A percentile compares a stretch with the other conserved stretches of the same genome.
phyloP scores from a whole-genome alignment of 257 asterid genomes.

The Salvia splendens region DNA sequence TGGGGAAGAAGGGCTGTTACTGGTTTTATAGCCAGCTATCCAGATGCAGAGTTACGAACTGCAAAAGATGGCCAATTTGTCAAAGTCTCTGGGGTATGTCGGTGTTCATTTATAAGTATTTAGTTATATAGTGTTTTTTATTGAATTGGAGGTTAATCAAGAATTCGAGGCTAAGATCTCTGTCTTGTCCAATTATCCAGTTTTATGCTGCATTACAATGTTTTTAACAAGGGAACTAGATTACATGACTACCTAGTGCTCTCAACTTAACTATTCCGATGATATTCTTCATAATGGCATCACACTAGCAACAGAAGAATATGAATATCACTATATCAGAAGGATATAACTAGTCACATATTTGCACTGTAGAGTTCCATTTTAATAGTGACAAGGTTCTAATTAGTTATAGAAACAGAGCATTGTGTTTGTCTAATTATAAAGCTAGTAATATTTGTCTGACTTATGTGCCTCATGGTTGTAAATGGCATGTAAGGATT shows the following conservation, averaged over 20 bases:
- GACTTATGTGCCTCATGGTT: not conserved
- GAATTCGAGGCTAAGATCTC: slow-evolving; percentile 1
- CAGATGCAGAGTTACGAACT: slow-evolving; percentile 55
- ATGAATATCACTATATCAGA: not conserved
- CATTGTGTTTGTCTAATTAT: not conserved
- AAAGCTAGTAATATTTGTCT: not conserved
- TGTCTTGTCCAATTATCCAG: not conserved
- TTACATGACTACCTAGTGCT: slow-evolving; percentile 5
- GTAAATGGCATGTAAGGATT: not conserved
- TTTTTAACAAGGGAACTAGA: slow-evolving; percentile 11
- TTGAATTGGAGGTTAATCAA: too few species aligned
- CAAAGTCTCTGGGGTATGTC: slow-evolving; percentile 62
- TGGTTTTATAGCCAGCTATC: slow-evolving; percentile 52
- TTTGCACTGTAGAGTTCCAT: slow-evolving; percentile 4
- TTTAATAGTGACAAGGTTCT: not conserved
- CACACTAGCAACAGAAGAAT: not conserved
- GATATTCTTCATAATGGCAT: not conserved
- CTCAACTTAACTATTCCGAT: not conserved
- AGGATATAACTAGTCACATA: not conserved
- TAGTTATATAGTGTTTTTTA: too few species aligned
- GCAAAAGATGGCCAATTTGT: slow-evolving; percentile 61
- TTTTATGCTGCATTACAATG: slow-evolving; percentile 5
- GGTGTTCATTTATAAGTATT: slow-evolving; percentile 34
- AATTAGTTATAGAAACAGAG: not conserved
- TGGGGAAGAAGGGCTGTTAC: slow-evolving; percentile 69